phyloP scores from a whole-genome alignment of 2,329 filamentous ascomycete species.

The Rasamsonia emersonii region DNA sequence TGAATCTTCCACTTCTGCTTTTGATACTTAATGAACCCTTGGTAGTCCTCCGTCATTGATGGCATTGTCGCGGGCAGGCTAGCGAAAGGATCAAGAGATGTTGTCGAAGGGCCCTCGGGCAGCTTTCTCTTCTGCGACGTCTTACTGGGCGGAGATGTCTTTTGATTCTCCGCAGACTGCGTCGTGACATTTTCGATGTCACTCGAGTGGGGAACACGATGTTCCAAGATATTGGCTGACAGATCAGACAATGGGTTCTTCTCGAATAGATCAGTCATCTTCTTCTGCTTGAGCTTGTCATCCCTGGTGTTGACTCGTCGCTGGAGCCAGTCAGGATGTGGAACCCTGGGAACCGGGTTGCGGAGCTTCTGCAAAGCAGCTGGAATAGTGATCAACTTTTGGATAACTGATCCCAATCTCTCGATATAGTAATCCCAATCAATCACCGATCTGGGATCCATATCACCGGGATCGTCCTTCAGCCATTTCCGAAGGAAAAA shows the following conservation, averaged over 20 bases:
- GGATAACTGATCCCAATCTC: conserved; percentile 90
- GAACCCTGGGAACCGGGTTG: conserved; percentile 87
- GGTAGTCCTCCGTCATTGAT: conserved; percentile 74
- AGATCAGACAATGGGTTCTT: conserved; percentile 64
- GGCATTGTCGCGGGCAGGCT: conserved; percentile 78
- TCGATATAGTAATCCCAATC: conserved; percentile 98
- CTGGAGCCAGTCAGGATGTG: conserved; percentile 95
- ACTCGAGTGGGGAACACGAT: conserved; percentile 45
- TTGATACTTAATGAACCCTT: conserved; percentile 82
- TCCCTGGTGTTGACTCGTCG: conserved; percentile 90
- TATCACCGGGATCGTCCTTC: conserved; percentile 82
- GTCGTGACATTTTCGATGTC: conserved; percentile 70
- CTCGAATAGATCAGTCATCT: conserved; percentile 86
- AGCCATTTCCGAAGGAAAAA: conserved; percentile 92
- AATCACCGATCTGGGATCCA: conserved; percentile 79
- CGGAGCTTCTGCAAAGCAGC: conserved; percentile 89
- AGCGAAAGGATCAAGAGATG: conserved; percentile 68
- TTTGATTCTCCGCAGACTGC: conserved; percentile 59
- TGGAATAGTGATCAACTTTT: conserved; percentile 98
- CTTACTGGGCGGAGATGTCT: conserved; percentile 49
- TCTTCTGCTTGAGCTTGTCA: conserved; percentile 96
- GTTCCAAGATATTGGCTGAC: conserved; percentile 52
- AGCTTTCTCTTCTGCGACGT: conserved; percentile 62
- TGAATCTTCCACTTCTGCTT: conserved; percentile 99
- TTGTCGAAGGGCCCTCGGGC: conserved; percentile 53